These are phyloP conservation scores for Oxyria digyna DNA, from an alignment of 148 eudicot species.

Conservation along the genomic window DNA sequence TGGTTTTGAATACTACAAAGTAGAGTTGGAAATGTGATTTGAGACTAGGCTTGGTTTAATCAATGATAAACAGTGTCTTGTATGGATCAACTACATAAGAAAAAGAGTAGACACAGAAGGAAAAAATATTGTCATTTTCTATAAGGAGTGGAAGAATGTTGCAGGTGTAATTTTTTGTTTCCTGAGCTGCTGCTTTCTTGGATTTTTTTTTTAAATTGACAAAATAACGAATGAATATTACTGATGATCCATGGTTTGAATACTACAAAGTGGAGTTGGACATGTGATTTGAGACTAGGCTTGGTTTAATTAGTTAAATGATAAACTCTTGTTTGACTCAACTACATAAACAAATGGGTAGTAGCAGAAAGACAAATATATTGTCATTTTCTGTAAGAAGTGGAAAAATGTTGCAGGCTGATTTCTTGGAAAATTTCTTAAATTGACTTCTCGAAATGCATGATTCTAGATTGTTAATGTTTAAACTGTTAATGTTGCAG, in stretches of 20 bases:
- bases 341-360: not conserved
- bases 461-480: slow-evolving; percentile 2
- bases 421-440: not conserved
- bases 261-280: not conserved
- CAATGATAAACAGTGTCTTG: not conserved
- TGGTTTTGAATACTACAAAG: not conserved
- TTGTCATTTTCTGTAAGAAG: too few species aligned
- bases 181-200: not conserved
- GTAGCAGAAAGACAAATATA: too few species aligned
- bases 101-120: not conserved
- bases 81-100: not conserved
- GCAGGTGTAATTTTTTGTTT: too few species aligned
- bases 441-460: not conserved
- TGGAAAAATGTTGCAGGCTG: not conserved
- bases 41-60: not conserved
- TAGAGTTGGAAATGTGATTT: not conserved
- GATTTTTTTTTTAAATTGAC: not conserved
- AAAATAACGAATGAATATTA: too few species aligned
- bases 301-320: too few species aligned
- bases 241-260: not conserved
- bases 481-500: slow-evolving; percentile 30
- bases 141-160: too few species aligned
- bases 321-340: too few species aligned
- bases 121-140: not conserved
- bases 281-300: too few species aligned